Base-by-base conservation (phyloP, 1,284 basidiomycete species). In the Phellopilus nigrolimitatus region DNA sequence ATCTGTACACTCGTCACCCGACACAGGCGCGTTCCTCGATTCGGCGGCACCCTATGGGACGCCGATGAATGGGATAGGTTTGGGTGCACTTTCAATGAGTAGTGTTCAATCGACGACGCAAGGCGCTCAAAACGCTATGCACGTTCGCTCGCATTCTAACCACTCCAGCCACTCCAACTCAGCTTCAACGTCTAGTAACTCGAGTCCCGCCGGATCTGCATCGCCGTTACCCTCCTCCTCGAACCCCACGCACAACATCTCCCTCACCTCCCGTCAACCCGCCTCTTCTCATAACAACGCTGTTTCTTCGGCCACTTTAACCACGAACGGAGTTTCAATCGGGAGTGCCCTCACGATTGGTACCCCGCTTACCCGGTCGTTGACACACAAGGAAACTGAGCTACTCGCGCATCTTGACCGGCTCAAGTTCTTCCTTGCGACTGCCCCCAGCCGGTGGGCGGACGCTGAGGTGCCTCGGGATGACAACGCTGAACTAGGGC, bases 341-440 rank as follows among this genome's bases (percentile, higher is more conserved):
- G 43, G 36, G n/a, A 39, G 34, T 19, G 37, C 36, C 5, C 21
- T 46, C 17, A 36, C 45, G 22, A 40, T 39, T 25, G 52, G 52
- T 9, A 55, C 54, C 2, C 54, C 54, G 7, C 72, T 82, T 22
- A 71, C 71, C 15, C 68, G 84, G 19, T 73, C 81, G 0, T 71
- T 88, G 40, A 80, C 74, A 2, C 63, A 74, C 4, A 70, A 76
- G 51, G 86, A 89, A 64, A 76, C 80, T 53, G 84, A 87, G 27
- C 74, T 79, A 36, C 72, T 90, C 38, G 75, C 76, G n/a, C 75
- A 84, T 56, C 75, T 91, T 31, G 86, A 91, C 60, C 68, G 80
- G 19, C 84, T 91, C 67, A 91, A 90, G 68, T 84, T 82, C 68
- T 95, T 94, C 69, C 80, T 95, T 36, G 88, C 90, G 10, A 94